Evolutionary conservation across 2,329 filamentous ascomycete genomes (phyloP), one percentile per base, ranked within the genome.

Genomic region (Gaeumannomyces sp.): DNA sequence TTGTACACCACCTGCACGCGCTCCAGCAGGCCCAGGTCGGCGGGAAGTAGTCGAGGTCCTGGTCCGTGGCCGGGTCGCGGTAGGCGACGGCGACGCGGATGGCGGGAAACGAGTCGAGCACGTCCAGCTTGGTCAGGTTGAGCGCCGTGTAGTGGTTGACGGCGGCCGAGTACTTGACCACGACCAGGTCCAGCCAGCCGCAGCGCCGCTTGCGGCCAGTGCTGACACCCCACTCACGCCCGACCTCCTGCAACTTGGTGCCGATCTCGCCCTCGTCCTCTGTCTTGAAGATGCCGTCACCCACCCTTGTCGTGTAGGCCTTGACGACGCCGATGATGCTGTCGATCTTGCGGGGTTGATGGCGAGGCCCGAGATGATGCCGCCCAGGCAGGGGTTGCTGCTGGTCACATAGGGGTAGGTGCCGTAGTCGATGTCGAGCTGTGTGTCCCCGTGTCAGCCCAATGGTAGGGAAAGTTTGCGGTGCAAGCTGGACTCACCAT

Each of bases 21-120:
- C 33, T 83, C 82, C 22, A 92, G 79, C 50, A 82, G 74, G 58
- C 80, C 77, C 22, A 86, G 80, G 71, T 89, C 84, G 10, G 88
- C 86, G 5, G 90, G 81, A 90, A 92, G 16, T 82, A 85, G 25
- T 83, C 79, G 14, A 89, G 75, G 64, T 78, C 77, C 71, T 83
- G 72, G 59, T 77, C 77, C 0, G 76, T 78, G 35, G 75, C 71
- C 57, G 77, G 73, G 64, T 80, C 74, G 70, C 81, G 82, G 78
- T 96, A 96, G 2, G 85, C 87, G 19, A 89, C 85, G 25, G 89
- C 90, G 62, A 91, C 81, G 65, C 93, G 90, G 76, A 96, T 84
- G 71, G 86, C 88, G 13, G 85, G 81, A 73, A 96, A 92, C 38
- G 85, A 85, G 73, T 93, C 90, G 22, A 93, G 81, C 53, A 92